A percentile compares a stretch with the other conserved stretches of the same genome.
phyloP scores from a whole-genome alignment of 169 alveolate species.

The Plasmodium gaboni region DNA sequence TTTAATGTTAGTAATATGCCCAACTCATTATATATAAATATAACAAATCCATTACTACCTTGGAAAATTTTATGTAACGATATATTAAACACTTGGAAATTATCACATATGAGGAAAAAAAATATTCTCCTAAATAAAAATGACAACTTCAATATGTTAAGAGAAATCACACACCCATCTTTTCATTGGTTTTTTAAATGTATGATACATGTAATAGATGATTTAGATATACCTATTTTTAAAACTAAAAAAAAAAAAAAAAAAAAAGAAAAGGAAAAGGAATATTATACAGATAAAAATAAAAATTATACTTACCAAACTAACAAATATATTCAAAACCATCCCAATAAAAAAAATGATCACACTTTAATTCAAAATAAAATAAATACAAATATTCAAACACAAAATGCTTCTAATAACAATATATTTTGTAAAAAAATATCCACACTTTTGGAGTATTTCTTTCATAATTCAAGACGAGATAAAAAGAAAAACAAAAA shows the following conservation, averaged over 20 bases:
- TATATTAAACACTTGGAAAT: constrained; percentile 75
- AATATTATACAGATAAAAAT: constrained; percentile 1
- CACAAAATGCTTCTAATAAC: too few relatives aligned
- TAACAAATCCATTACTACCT: constrained; percentile 79
- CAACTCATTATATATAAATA: constrained; percentile 76
- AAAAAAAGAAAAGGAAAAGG: not conserved
- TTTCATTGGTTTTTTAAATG: constrained; percentile 79
- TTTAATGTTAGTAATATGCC: constrained; percentile 82
- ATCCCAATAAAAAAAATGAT: not conserved
- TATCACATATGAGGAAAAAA: constrained; percentile 74
- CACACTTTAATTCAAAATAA: not conserved
- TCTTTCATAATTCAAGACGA: not conserved
- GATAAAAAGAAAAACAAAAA: not conserved
- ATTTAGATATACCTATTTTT: constrained; percentile 64
- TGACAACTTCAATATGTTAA: constrained; percentile 76
- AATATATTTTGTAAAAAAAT: not conserved
- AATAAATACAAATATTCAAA: not conserved
- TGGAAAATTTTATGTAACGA: constrained; percentile 82
- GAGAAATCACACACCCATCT: constrained; percentile 81
- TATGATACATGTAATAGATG: constrained; percentile 75
- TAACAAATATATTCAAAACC: constrained; percentile 7
- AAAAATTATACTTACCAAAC: not conserved
- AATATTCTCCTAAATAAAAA: constrained; percentile 43
- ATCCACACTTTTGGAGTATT: not conserved
- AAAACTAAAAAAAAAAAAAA: not conserved